Percentiles rank a stretch among this genome's conserved stretches.
Conservation (phyloP, 768 basidiomycete genomes). For the Sutorius australiensis region DNA sequence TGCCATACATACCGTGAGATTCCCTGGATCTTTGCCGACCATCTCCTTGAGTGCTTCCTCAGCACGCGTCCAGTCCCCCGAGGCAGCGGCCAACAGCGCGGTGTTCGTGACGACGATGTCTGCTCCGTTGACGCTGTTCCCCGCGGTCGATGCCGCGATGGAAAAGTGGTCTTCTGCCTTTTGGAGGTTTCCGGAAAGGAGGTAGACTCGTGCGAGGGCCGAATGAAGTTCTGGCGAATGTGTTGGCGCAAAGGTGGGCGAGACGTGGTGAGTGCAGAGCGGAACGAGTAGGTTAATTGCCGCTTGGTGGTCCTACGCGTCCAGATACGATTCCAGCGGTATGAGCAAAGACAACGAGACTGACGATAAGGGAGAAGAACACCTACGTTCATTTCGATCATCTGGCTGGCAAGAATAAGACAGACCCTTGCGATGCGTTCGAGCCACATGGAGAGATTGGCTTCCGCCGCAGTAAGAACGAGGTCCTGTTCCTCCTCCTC, state of each 20-base stretch:
- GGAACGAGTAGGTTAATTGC: constrained; percentile 67
- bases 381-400: constrained; percentile 79
- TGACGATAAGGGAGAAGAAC: neutral
- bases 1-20: constrained; percentile 47
- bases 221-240: constrained; percentile 58
- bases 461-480: constrained; percentile 25
- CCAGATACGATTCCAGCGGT: neutral
- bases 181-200: constrained; percentile 65
- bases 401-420: constrained; percentile 75
- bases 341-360: neutral
- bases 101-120: constrained; percentile 57
- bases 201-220: constrained; percentile 67
- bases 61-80: constrained; percentile 66
- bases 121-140: constrained; percentile 41
- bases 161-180: constrained; percentile 57
- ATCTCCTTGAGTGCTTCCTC: constrained; percentile 40
- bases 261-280: constrained; percentile 44
- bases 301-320: constrained; percentile 32
- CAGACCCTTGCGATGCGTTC: constrained; percentile 74
- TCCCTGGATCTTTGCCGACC: constrained; percentile 52
- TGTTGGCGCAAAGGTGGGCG: constrained; percentile 12
- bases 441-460: constrained; percentile 68
- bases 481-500: constrained; percentile 14
- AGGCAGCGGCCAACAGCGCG: constrained; percentile 60
- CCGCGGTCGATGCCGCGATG: constrained; percentile 37